These are phyloP conservation scores for Biscogniauxia marginata DNA, from an alignment of 2,329 filamentous ascomycete genomes.

Conservation along the genomic window DNA sequence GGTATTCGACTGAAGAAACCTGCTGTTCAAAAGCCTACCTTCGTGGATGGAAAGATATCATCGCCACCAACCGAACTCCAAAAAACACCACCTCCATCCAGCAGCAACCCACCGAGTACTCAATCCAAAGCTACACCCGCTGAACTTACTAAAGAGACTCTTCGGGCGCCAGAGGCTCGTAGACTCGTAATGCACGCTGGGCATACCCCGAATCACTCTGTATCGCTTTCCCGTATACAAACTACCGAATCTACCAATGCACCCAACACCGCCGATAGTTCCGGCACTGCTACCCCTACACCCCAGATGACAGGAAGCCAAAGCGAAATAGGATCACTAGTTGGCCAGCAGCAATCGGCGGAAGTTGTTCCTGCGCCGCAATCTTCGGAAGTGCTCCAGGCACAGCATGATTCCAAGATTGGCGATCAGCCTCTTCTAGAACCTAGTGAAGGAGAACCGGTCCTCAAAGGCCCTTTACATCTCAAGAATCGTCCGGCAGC, in stretches of 20 bases:
- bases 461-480: constrained; percentile 52
- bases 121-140: constrained; percentile 33
- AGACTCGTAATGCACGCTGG: constrained; percentile 62
- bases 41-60: constrained; percentile 36
- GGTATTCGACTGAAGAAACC: constrained; percentile 56
- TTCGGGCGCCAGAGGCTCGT: constrained; percentile 47
- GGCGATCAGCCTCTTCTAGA: constrained; percentile 34
- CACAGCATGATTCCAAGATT: neutral
- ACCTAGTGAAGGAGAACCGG: constrained; percentile 42
- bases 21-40: constrained; percentile 52
- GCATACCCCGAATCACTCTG: constrained; percentile 58
- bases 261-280: constrained; percentile 39
- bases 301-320: constrained; percentile 18
- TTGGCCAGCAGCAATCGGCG: constrained; percentile 21
- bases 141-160: constrained; percentile 44
- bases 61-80: constrained; percentile 26
- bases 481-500: constrained; percentile 55
- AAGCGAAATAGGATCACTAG: neutral
- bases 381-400: constrained; percentile 11
- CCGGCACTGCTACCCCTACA: constrained; percentile 40
- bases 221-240: constrained; percentile 51
- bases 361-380: constrained; percentile 6
- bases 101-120: constrained; percentile 27
- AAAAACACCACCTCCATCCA: constrained; percentile 28
- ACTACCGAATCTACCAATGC: constrained; percentile 43